A percentile compares a stretch with the other conserved stretches of the same genome.
phyloP scores from a whole-genome alignment of 169 alveolate species.

The Cryptosporidium bovis region DNA sequence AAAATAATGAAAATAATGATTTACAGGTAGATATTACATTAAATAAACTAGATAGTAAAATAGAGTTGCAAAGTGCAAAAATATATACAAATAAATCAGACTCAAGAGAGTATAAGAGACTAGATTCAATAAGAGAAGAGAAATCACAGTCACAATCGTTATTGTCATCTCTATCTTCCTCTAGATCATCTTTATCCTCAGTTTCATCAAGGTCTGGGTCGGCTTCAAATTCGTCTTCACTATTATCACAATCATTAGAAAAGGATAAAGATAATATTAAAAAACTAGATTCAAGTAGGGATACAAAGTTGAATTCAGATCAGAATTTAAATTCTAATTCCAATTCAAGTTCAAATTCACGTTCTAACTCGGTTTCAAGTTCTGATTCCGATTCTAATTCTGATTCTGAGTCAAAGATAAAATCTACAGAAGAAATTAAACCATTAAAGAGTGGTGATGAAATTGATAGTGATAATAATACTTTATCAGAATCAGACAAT shows the following conservation, averaged over 20 bases:
- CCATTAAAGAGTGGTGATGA: too few species aligned
- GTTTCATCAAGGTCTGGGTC: neutral
- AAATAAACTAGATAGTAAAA: neutral
- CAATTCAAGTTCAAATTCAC: constrained; percentile 10
- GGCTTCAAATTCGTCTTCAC: neutral
- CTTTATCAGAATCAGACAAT: neutral
- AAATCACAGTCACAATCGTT: constrained; percentile 16
- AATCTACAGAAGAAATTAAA: neutral
- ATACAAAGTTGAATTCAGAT: neutral
- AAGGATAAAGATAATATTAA: neutral
- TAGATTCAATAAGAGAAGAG: neutral
- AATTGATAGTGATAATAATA: too few species aligned
- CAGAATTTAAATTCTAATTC: neutral
- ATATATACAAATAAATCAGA: neutral
- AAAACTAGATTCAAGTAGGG: neutral
- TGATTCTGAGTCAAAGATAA: neutral
- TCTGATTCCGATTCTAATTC: neutral
- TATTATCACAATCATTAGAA: constrained; percentile 1
- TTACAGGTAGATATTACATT: neutral
- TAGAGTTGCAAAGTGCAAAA: neutral
- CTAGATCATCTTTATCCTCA: constrained; percentile 13
- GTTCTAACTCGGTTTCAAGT: constrained; percentile 2
- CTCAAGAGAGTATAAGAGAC: neutral
- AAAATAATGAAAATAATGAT: too few species aligned
- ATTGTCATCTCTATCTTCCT: constrained; percentile 12